Percentiles rank a stretch among this genome's conserved stretches.
Evolutionary conservation across 202 grass and related monocot species (phyloP).

Genomic region (Panicum virgatum): DNA sequence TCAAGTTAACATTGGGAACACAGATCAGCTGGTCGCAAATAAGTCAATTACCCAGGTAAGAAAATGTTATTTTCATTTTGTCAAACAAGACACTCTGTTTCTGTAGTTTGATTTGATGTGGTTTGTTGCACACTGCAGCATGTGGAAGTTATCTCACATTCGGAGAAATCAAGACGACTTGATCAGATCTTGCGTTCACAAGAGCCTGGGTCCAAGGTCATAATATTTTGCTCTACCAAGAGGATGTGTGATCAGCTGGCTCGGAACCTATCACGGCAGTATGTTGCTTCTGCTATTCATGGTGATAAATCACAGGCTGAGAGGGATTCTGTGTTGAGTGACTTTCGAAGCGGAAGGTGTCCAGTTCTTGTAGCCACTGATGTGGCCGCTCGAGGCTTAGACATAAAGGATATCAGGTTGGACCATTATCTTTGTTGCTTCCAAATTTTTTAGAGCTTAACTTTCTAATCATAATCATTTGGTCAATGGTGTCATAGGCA

Average conservation of each 20-base stretch:
- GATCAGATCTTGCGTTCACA: constrained; percentile 84
- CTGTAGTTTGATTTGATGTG: constrained; percentile 34
- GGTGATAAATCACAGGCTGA: constrained; percentile 96
- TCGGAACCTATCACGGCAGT: constrained; percentile 59
- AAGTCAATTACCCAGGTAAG: constrained; percentile 89
- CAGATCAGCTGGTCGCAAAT: constrained; percentile 81
- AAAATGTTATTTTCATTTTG: constrained; percentile 9
- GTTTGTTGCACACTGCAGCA: constrained; percentile 42
- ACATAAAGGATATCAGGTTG: constrained; percentile 91
- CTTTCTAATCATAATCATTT: not conserved
- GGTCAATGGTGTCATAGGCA: not conserved
- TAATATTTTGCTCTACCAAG: constrained; percentile 99
- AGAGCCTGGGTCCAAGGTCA: constrained; percentile 76
- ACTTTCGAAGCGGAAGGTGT: constrained; percentile 74
- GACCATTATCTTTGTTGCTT: constrained; percentile 16
- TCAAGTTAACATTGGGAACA: constrained; percentile 90
- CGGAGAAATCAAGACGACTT: constrained; percentile 77
- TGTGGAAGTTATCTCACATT: constrained; percentile 73
- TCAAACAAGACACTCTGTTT: constrained; percentile 13
- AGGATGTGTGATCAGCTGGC: constrained; percentile 92
- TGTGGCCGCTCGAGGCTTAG: constrained; percentile 89
- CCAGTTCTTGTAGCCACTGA: constrained; percentile 91
- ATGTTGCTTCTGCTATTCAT: constrained; percentile 82
- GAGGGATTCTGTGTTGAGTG: constrained; percentile 83
- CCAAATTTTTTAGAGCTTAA: constrained; percentile 10